Conservation (phyloP, 768 basidiomycete species). For the Termitomyces bulborhizus region DNA sequence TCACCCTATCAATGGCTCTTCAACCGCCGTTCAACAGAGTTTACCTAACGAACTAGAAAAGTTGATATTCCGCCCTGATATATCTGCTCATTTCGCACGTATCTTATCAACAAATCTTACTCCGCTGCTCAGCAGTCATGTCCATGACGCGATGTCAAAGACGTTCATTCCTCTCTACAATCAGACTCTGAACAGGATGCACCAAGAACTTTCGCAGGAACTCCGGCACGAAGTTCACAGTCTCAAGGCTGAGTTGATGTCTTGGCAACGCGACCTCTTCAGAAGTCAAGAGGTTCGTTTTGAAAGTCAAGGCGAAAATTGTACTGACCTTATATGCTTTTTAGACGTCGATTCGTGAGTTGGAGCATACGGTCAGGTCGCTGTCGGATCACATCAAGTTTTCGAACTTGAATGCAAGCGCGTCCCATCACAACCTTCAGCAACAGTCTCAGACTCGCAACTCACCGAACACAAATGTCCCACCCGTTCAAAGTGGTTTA, state of each 20-base stretch:
- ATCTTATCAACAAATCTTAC: constrained; percentile 66
- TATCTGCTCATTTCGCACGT: constrained; percentile 71
- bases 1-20: neutral
- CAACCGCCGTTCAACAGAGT: constrained; percentile 36
- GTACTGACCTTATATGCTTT: constrained; percentile 4
- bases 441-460: constrained; percentile 36
- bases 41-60: constrained; percentile 78
- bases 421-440: constrained; percentile 33
- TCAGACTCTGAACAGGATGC: constrained; percentile 67
- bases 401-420: constrained; percentile 49
- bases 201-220: constrained; percentile 75
- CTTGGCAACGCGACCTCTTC: constrained; percentile 77
- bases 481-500: constrained; percentile 30
- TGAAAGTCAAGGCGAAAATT: constrained; percentile 2
- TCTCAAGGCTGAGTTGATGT: constrained; percentile 73
- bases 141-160: constrained; percentile 73
- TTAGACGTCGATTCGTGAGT: constrained; percentile 70
- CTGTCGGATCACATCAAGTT: constrained; percentile 82
- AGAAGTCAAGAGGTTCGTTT: constrained; percentile 66
- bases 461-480: constrained; percentile 32
- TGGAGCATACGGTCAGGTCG: constrained; percentile 70
- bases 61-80: constrained; percentile 67
- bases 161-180: constrained; percentile 71
- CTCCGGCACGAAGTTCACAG: constrained; percentile 68
- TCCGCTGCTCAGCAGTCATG: constrained; percentile 73